Conservation (phyloP, 2,329 filamentous ascomycete species). For the Lasiodiplodia hormozganensis region DNA sequence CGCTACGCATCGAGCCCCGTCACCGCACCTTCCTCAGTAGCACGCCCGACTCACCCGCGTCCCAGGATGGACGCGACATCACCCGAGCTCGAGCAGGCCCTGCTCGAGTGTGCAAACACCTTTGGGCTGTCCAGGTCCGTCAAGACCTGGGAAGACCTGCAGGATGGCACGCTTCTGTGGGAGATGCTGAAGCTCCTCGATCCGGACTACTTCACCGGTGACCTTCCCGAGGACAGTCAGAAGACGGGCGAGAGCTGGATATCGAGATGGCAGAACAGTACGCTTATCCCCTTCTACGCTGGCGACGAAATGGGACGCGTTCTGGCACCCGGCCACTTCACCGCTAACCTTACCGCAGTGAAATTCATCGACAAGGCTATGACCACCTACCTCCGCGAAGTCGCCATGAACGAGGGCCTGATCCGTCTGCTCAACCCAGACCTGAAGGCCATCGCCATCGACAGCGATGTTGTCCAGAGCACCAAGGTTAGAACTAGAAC, state of each 20-base stretch:
- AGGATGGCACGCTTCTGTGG: slow-evolving; percentile 57
- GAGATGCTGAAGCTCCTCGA: slow-evolving; percentile 56
- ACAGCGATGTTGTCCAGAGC: slow-evolving; percentile 37
- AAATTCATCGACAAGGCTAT: slow-evolving; percentile 58
- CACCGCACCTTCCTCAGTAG: neutral
- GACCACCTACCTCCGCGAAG: slow-evolving; percentile 57
- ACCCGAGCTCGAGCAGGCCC: slow-evolving; percentile 29
- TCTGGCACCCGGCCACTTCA: no score
- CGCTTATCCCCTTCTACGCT: neutral
- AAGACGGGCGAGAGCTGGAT: slow-evolving; percentile 57
- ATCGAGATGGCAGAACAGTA: slow-evolving; percentile 58
- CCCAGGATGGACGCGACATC: slow-evolving; percentile 29
- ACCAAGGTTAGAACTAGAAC: slow-evolving; percentile 35
- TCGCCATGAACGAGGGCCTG: slow-evolving; percentile 47
- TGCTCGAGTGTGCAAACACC: slow-evolving; percentile 40
- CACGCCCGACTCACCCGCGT: neutral
- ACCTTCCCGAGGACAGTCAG: slow-evolving; percentile 54
- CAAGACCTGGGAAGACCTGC: slow-evolving; percentile 51
- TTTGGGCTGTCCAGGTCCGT: slow-evolving; percentile 49
- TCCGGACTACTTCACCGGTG: slow-evolving; percentile 55
- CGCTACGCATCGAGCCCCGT: neutral
- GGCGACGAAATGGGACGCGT: neutral
- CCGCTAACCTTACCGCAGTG: slow-evolving; percentile 36
- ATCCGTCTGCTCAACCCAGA: slow-evolving; percentile 49
- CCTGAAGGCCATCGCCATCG: slow-evolving; percentile 57